Evolutionary conservation across 768 basidiomycete species (phyloP).

Genomic region (Sporobolomyces roseus): DNA sequence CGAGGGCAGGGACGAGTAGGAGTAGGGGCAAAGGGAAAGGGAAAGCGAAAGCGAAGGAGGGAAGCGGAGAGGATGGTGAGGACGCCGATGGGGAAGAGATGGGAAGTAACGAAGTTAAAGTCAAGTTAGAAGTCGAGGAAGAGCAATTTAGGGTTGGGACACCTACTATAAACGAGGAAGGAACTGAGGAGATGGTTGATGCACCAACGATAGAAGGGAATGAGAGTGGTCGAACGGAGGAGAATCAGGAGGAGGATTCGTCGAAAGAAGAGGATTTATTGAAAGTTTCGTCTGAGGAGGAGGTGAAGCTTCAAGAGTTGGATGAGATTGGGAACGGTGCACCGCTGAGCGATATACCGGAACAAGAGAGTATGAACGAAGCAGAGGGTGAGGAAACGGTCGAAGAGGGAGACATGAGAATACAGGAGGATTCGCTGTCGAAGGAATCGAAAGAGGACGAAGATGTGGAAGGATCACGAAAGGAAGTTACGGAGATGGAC

Average conservation of each 20-base stretch:
- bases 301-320: not conserved
- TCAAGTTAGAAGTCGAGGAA: not conserved
- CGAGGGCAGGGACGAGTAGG: no score
- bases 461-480: no score
- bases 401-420: not conserved
- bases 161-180: not conserved
- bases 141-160: no score
- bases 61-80: not conserved
- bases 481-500: not conserved
- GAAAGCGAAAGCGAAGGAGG: not conserved
- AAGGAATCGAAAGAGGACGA: no score
- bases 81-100: not conserved
- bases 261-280: no score
- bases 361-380: not conserved
- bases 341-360: not conserved
- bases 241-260: no score
- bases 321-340: no score
- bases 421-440: no score
- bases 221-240: not conserved
- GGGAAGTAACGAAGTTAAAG: not conserved
- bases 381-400: not conserved
- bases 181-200: not conserved
- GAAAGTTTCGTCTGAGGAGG: not conserved
- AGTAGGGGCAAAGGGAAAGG: constrained; percentile 1
- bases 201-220: no score